Evolutionary conservation across 1,139 yeast species (phyloP), one percentile per base, ranked within the genome.

Genomic region (Geotrichum citri-aurantii): DNA sequence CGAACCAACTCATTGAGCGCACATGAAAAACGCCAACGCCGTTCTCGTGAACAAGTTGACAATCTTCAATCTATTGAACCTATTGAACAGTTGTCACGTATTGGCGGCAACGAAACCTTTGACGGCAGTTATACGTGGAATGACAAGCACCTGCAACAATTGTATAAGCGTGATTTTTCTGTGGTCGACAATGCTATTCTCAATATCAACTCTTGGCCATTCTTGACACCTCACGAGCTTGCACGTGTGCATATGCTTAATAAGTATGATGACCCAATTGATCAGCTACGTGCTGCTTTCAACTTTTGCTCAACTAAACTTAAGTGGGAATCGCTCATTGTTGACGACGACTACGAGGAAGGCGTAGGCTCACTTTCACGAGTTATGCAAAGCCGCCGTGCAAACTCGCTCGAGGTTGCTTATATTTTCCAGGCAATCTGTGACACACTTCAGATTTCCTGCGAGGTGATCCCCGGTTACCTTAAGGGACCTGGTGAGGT

Each of bases 381-480:
- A 11, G 68, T 74, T 0, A 69, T 76, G 70, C 71, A 77, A 55
- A 69, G 74, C n/a, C 74, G 77, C 56, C 71, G 73, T 55, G 86
- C 87, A 47, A 81, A 93, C 0, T 79, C 93, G 0, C 85, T 81
- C 65, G 96, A 90, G 68, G 71, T 92, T 60, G 89, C 93, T 23
- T 84, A 87, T 75, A 73, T 90, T 27, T 88, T 90, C 71, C 84
- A 85, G 63, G 81, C 83, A 61, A 81, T 93, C 75, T 82, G 93
- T 55, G 85, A 82, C 61, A 80, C 86, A 0, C 76, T 92, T 57
- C 83, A 86, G 26, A 79, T 93, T 50, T 85, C 86, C 11, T 82
- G 91, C 62, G 95, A 88, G 63, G 79, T 91, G 1, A 84, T 93
- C 0, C 75, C 84, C 42, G 99, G 99, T 2, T 88, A 88, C 66